Base-by-base conservation (phyloP, 345 rosid genomes). In the Ceriops decandra region DNA sequence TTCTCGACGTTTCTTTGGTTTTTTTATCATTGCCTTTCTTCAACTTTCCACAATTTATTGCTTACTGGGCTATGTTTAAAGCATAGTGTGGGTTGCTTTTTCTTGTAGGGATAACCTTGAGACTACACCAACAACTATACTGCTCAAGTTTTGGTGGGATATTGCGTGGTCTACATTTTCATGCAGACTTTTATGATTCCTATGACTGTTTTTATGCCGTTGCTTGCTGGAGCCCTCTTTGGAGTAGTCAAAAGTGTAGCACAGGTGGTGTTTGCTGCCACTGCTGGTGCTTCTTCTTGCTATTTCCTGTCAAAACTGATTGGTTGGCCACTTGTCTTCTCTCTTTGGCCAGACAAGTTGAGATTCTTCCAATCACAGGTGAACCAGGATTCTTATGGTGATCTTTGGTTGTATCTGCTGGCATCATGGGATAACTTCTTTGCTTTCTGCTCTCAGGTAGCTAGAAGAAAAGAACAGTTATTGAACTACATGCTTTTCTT, bases 171-270 rank as follows among this genome's bases (percentile, higher is more conserved):
- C 36, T 91, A 89, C 63, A 86, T 93, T 27, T 91, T 86, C 80
- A 91, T 93, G 97, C 97, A 93, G 73, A 93, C 98, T 26, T 93
- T 91, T 76, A 89, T 93, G 97, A 89, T 93, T 60, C 98, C 95
- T 0, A 95, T 97, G 74, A 91, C 95, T 20, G 87, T 91, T 73
- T 93, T 93, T 74, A 91, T 93, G 96, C 86, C 97, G 11, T 80
- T 93, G 74, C 97, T 93, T 74, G 98, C 98, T 59, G 98, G 96
- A 72, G 84, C 97, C 38, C 87, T 93, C 60, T 93, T 93, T 74
- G 98, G 97, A 35, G 92, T 85, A 35, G 71, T 82, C 64, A 88
- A 83, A 85, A 96, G 97, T n/a, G 88, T 93, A 74, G 91, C 88
- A 59, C 81, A 91, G 66, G 95, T 93, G 57, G 95, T 91, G 61